Base-by-base conservation (phyloP, 768 basidiomycete species). In the Leccinum subtestaceum region DNA sequence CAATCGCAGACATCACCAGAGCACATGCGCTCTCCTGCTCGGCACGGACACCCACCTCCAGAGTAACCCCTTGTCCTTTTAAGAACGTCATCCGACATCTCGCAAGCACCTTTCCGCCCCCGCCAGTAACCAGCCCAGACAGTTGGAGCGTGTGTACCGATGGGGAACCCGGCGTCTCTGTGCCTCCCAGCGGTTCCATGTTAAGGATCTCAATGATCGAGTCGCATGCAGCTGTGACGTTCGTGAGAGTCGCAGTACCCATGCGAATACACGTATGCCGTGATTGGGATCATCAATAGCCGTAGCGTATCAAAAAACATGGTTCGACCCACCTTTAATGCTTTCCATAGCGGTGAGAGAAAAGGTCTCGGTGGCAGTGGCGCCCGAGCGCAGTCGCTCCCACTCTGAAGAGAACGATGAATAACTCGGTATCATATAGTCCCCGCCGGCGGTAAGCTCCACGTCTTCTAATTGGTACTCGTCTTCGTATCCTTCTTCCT, bases 401-500 rank as follows among this genome's bases (percentile, higher is more conserved):
- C 97, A 99, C 77, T 99, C 97, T 53, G 89, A 82, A 56, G 86
- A 82, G 76, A 98, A 98, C 23, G 91, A 91, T 11, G 85, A 86
- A 67, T 98, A 98, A 65, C 84, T 95, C n/a, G 97, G 96, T 43
- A 95, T 78, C 68, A 99, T 91, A 73, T 96, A 99, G 77, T 98
- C 96, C 2, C 89, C 88, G 31, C 89, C 91, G 11, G 93, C 95
- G 59, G 89, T 87, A 55, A 99, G 79, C 72, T 98, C 97, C 57
- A 97, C 84, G 61, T 98, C 97, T 73, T 99, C 97, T 46, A 98
- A 78, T 73, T 93, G 92, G 75, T 99, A 99, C 75, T 98, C 96
- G 77, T 98, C 97, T 70, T 95, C 92, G 73, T 98, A 99, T n/a
- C 97, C 97, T 55, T 97, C 95, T 63, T 91, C 93, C 75, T 99